A percentile compares a stretch with the other conserved stretches of the same genome.
phyloP scores from a whole-genome alignment of 2,329 filamentous ascomycete genomes.

The Simplicillium sp. region DNA sequence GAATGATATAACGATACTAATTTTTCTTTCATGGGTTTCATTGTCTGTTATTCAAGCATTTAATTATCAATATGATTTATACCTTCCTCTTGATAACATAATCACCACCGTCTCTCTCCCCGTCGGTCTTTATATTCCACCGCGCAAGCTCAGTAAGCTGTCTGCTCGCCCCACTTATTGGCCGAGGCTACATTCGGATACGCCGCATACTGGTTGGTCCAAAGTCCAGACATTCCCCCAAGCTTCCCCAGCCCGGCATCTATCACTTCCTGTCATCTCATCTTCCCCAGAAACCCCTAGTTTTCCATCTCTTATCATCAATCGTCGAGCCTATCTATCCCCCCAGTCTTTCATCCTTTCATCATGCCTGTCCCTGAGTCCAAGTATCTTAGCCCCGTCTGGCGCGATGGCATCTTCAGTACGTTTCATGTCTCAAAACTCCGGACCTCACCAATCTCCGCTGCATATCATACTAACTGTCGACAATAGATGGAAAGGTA shows the following conservation, averaged over 20 bases:
- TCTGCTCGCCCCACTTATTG: too few relatives aligned
- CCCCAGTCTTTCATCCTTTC: slow-evolving; percentile 1
- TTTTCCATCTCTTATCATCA: not conserved
- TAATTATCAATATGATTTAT: too few relatives aligned
- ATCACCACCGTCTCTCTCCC: too few relatives aligned
- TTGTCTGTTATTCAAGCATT: too few relatives aligned
- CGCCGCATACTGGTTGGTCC: too few relatives aligned
- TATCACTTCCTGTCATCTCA: not conserved
- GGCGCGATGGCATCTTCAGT: slow-evolving; percentile 86
- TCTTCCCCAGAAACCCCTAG: too few relatives aligned
- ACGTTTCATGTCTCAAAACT: slow-evolving; percentile 14
- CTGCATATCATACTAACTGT: not conserved
- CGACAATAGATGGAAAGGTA: slow-evolving; percentile 63
- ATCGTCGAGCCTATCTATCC: not conserved
- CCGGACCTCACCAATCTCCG: not conserved
- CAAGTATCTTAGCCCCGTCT: slow-evolving; percentile 72
- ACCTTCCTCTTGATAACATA: too few relatives aligned
- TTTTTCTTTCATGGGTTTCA: too few relatives aligned
- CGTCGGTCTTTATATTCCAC: too few relatives aligned
- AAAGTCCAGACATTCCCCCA: not conserved
- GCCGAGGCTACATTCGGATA: too few relatives aligned
- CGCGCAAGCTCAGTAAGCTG: too few relatives aligned
- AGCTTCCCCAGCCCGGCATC: slow-evolving; percentile 4
- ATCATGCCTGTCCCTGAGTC: slow-evolving; percentile 62
- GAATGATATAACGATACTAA: too few relatives aligned